Evolutionary conservation across 306 rosid species (phyloP), one percentile per base, ranked within the genome.

Genomic region (Vachellia pachyceras): DNA sequence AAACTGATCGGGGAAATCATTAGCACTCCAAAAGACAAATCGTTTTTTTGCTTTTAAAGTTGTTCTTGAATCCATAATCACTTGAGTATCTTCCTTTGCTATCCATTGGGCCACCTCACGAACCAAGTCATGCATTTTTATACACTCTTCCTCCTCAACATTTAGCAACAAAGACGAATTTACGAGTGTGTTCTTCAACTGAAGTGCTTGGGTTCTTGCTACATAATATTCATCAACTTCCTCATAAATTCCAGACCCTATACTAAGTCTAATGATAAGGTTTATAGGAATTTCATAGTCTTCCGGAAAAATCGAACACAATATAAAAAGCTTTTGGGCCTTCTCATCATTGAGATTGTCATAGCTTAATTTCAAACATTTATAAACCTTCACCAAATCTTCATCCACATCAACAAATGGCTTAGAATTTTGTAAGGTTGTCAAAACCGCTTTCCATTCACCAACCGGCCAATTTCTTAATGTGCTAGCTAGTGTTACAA

Each of bases 101-200:
- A 67, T 39, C 72, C 49, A 36, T 1, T 18, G 45, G 4, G 80
- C 82, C 35, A 85, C 73, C 36, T 66, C 29, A 0, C 61, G 87
- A 72, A 77, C 50, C 35, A 81, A 12, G 46, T 81, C 85, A 18
- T 85, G 85, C 88, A 85, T 67, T 50, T 77, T 81, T 35, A 81
- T 69, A 77, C 1, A 9, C 0, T 52, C 22, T n/a, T 1, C 15
- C 5, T 10, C 25, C 25, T 0, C 57, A 23, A 1, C 79, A 6
- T 23, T 13, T 5, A 49, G n/a, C 4, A 85, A 18, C n/a, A 85
- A 66, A 57, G 63, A 66, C 37, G 74, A 85, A 29, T 55, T 7
- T 37, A 64, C 1, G 1, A 85, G 85, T 11, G 23, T n/a, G 18
- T 46, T 65, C 33, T 42, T 22, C 0, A 82, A 25, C 0, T 0